Base-by-base conservation (phyloP, 306 rosid genomes). In the Dryas octopetala region DNA sequence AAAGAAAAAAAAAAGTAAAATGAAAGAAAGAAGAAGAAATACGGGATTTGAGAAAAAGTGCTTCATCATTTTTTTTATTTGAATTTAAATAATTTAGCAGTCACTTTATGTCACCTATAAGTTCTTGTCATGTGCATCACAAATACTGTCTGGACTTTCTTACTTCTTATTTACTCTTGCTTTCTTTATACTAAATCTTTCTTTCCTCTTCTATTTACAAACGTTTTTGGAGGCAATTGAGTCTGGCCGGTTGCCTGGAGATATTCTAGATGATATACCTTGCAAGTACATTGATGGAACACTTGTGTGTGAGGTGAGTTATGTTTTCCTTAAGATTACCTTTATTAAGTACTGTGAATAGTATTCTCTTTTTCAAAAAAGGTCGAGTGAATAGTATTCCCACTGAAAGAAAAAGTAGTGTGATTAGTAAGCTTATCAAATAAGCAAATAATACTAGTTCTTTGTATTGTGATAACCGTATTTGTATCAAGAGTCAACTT, bases 181-280 rank as follows among this genome's bases (percentile, higher is more conserved):
- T 12, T 19, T 68, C 54, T 4, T 41, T 57, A 28, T 60, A 55
- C 81, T 76, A 61, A 79, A 75, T 46, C 57, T 69, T 71, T 7
- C 76, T 13, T 32, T 49, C 52, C 51, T 5, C 76, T 78, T 78
- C 60, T 66, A 46, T 82, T 46, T 72, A 26, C 67, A 58, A 62
- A 61, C 85, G 50, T 75, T 62, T 80, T 85, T 87, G 79, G 43
- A 95, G 99, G 98, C 98, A 72, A 96, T 96, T 78, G 99, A 96
- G 81, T 90, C 97, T 77, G 99, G 98, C 71, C 96, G 86, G 82
- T 84, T 92, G 85, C 99, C 98, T 77, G 96, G 96, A 77, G 99
- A 96, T 78, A 84, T 92, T 76, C 89, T 92, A 59, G 98, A 92
- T 84, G 98, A 89, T 76, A 88, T 95, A 79, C 97, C 97, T 64